These are phyloP conservation scores for Talaromyces sp. DNA, from an alignment of 2,329 filamentous ascomycete genomes.

Conservation along the genomic window DNA sequence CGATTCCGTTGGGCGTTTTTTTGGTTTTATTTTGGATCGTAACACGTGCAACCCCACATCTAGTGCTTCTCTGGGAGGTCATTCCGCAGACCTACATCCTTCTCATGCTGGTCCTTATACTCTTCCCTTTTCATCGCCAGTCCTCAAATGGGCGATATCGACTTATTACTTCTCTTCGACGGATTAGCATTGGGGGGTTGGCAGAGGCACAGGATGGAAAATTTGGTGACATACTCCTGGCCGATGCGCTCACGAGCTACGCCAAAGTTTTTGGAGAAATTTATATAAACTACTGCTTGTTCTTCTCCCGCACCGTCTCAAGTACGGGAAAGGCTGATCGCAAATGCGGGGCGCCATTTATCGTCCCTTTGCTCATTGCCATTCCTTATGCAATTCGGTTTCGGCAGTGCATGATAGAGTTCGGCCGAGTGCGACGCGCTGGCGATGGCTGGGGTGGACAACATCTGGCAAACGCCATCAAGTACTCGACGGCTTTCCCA, in stretches of 20 bases:
- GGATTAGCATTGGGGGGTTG: conserved; percentile 78
- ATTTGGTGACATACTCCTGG: conserved; percentile 88
- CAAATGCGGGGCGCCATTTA: conserved; percentile 69
- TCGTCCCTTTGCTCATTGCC: conserved; percentile 80
- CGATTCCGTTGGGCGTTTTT: conserved; percentile 64
- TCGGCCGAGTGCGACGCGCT: conserved; percentile 62
- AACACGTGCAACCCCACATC: conserved; percentile 64
- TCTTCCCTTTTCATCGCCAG: conserved; percentile 65
- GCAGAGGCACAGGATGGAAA: conserved; percentile 84
- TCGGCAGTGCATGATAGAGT: conserved; percentile 89
- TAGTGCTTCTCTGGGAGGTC: conserved; percentile 75
- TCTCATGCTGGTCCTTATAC: conserved; percentile 65
- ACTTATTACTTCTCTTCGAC: conserved; percentile 69
- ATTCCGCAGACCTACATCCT: conserved; percentile 80
- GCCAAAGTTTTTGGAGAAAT: conserved; percentile 87
- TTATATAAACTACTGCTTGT: conserved; percentile 89
- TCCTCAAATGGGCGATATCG: conserved; percentile 69
- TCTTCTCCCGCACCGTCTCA: conserved; percentile 65
- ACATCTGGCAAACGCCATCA: conserved; percentile 88
- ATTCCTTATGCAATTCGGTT: conserved; percentile 81
- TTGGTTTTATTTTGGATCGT: conserved; percentile 79
- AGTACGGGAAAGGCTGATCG: conserved; percentile 79
- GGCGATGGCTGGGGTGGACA: conserved; percentile 70
- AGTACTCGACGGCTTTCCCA: conserved; percentile 91
- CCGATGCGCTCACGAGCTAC: conserved; percentile 92